phyloP scores from a whole-genome alignment of 441 rosid genomes.

The Daphne laureola region DNA sequence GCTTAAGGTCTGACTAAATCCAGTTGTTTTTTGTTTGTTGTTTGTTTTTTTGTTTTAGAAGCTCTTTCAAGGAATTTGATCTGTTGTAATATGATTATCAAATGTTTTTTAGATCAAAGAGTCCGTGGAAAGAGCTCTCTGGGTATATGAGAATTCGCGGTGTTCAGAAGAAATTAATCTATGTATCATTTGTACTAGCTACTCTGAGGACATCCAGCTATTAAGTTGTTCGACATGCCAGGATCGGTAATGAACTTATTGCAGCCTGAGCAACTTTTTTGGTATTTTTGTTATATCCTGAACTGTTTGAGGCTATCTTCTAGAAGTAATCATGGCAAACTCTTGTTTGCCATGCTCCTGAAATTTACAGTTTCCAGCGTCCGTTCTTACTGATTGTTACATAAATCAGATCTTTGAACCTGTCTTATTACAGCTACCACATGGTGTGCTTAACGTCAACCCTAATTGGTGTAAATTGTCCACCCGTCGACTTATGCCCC shows the following conservation, averaged over 20 bases:
- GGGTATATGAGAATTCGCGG: conserved; percentile 31
- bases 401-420: conserved; percentile 3
- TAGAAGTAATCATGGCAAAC: no score
- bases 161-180: conserved; percentile 19
- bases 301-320: no score
- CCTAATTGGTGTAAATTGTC: conserved; percentile 15
- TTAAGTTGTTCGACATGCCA: conserved; percentile 43
- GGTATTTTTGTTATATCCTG: no score
- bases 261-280: conserved; percentile 3
- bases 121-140: conserved; percentile 42
- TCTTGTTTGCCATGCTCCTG: no score
- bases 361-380: no score
- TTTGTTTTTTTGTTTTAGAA: conserved; percentile 5
- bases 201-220: conserved; percentile 24
- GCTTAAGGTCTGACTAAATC: conserved; percentile 35
- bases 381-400: no score
- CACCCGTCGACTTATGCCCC: conserved; percentile 30
- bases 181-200: conserved; percentile 34
- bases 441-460: conserved; percentile 31
- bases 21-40: neutral
- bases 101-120: conserved; percentile 38
- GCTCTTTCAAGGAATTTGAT: neutral
- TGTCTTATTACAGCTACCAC: conserved; percentile 50
- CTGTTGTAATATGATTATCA: conserved; percentile 9
- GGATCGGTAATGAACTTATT: conserved; percentile 45